phyloP scores from a whole-genome alignment of 805 yeast species.

The Wickerhamiella dianesei region DNA sequence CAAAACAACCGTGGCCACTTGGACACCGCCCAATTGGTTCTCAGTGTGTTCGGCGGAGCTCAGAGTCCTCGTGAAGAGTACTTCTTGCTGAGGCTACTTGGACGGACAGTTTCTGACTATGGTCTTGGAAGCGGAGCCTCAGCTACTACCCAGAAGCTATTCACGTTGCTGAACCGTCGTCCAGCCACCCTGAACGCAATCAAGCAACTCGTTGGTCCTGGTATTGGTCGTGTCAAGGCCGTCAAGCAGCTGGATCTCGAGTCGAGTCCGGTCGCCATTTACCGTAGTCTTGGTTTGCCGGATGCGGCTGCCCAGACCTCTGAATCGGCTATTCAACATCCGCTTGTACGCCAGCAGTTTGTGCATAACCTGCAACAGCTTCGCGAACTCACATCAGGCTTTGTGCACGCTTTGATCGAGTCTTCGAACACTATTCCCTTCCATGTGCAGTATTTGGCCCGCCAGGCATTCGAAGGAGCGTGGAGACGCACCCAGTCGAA shows the following conservation, averaged over 20 bases:
- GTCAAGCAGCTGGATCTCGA: slow-evolving; percentile 46
- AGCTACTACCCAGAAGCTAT: slow-evolving; percentile 12
- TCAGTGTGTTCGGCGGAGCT: slow-evolving; percentile 26
- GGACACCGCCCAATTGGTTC: slow-evolving; percentile 21
- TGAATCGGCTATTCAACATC: slow-evolving; percentile 64
- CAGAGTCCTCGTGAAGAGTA: slow-evolving; percentile 55
- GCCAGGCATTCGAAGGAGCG: slow-evolving; percentile 26
- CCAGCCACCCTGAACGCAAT: slow-evolving; percentile 16
- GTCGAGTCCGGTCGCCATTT: slow-evolving; percentile 51
- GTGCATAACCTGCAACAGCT: slow-evolving; percentile 59
- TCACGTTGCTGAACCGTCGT: slow-evolving; percentile 9
- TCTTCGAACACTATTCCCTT: slow-evolving; percentile 36
- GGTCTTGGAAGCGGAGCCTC: slow-evolving; percentile 12
- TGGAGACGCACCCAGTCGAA: slow-evolving; percentile 30
- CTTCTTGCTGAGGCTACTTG: slow-evolving; percentile 46
- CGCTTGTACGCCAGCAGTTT: slow-evolving; percentile 55
- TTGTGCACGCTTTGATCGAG: slow-evolving; percentile 40
- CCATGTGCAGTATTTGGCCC: slow-evolving; percentile 44
- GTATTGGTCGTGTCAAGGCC: slow-evolving; percentile 22
- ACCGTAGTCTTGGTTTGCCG: slow-evolving; percentile 16
- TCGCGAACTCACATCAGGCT: slow-evolving; percentile 54
- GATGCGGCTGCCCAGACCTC: slow-evolving; percentile 33
- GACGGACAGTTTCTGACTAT: slow-evolving; percentile 16
- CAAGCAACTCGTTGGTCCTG: slow-evolving; percentile 27
- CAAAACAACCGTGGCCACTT: slow-evolving; percentile 4